These are phyloP conservation scores for Schizophyllum commune DNA, from an alignment of 1,284 basidiomycete species.

Conservation along the genomic window DNA sequence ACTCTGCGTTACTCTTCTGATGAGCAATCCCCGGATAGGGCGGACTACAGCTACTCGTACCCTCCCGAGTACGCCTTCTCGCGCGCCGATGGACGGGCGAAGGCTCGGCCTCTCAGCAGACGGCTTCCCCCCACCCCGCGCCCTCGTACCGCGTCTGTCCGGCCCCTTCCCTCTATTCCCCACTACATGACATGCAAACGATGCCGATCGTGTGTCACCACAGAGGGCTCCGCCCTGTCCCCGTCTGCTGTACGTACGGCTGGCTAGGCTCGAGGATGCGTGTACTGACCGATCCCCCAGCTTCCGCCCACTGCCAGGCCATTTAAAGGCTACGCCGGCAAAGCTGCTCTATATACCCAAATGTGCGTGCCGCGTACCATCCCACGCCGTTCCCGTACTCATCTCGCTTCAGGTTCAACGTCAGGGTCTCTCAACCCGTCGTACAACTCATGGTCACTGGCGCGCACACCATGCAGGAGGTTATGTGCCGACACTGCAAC, in stretches of 20 bases:
- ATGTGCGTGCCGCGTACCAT: slow-evolving; percentile 28
- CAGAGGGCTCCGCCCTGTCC: slow-evolving; percentile 32
- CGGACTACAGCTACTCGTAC: not conserved
- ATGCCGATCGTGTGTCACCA: slow-evolving; percentile 36
- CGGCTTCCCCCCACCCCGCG: slow-evolving; percentile 25
- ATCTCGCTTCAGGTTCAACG: slow-evolving; percentile 29
- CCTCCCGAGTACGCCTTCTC: slow-evolving; percentile 3
- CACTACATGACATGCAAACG: slow-evolving; percentile 33
- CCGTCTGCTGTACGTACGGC: slow-evolving; percentile 29
- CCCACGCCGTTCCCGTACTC: not conserved
- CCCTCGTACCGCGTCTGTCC: slow-evolving; percentile 15
- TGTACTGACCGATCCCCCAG: slow-evolving; percentile 16
- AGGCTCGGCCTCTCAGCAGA: slow-evolving; percentile 15
- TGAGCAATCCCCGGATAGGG: not conserved
- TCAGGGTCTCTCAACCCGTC: slow-evolving; percentile 27
- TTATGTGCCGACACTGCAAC: slow-evolving; percentile 39
- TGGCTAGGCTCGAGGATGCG: not conserved
- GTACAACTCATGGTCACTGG: slow-evolving; percentile 56
- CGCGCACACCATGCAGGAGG: slow-evolving; percentile 48
- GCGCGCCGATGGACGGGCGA: slow-evolving; percentile 5
- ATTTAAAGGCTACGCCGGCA: slow-evolving; percentile 41
- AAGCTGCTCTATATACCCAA: slow-evolving; percentile 42
- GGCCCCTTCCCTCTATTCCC: slow-evolving; percentile 34
- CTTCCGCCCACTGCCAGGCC: slow-evolving; percentile 34
- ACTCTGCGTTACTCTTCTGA: not conserved